Evolutionary conservation across 257 asterid genomes (phyloP).

Genomic region (Henckelia pumila): DNA sequence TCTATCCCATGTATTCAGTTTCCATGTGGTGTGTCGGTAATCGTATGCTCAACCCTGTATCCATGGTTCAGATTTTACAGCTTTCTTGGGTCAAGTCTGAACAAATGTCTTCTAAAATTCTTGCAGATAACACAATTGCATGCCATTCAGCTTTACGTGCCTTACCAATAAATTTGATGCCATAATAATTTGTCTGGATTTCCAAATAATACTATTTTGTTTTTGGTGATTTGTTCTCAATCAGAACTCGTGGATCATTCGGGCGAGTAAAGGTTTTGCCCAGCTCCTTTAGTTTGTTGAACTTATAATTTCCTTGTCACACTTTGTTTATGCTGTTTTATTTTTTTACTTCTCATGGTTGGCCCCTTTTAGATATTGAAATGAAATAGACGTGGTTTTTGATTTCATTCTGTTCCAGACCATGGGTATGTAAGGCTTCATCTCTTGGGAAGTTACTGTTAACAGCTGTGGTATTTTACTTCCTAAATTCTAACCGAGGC

Average conservation of each 20-base stretch:
- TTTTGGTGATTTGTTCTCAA: not conserved
- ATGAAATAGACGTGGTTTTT: slow-evolving; percentile 3
- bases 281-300: not conserved
- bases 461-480: not conserved
- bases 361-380: not conserved
- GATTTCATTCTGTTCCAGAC: not conserved
- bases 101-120: not conserved
- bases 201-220: not conserved
- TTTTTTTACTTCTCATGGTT: slow-evolving; percentile 7
- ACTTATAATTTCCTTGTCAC: not conserved
- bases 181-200: not conserved
- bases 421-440: not conserved
- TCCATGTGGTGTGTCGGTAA: slow-evolving; percentile 15
- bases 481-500: not conserved
- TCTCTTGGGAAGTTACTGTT: slow-evolving; percentile 2
- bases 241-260: slow-evolving; percentile 12
- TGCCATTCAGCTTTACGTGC: not conserved
- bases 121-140: not conserved
- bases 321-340: slow-evolving; percentile 11
- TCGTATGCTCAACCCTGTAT: not conserved
- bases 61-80: not conserved
- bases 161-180: not conserved
- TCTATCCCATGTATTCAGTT: slow-evolving; percentile 1
- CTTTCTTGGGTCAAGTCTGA: slow-evolving; percentile 1
- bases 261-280: slow-evolving; percentile 22